Evolutionary conservation across 2,329 filamentous ascomycete species (phyloP).

Genomic region (Paraconiothyrium brasiliense): DNA sequence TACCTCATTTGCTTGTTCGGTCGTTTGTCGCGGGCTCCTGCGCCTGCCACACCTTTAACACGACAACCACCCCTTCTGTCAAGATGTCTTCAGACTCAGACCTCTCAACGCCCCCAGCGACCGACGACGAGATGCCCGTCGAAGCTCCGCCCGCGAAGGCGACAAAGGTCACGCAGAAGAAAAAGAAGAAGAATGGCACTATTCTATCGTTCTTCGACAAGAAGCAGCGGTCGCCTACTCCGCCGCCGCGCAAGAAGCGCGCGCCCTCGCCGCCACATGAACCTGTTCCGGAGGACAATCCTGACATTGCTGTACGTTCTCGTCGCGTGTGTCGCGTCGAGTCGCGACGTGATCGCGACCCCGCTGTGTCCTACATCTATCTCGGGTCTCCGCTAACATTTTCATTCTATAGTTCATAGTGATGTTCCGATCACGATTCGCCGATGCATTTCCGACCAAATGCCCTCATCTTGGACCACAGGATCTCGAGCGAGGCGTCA

Average conservation of each 20-base stretch:
- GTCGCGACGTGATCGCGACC: constrained; percentile 36
- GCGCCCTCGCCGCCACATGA: constrained; percentile 90
- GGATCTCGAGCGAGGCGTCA: constrained; percentile 88
- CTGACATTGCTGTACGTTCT: constrained; percentile 85
- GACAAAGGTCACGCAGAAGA: constrained; percentile 40
- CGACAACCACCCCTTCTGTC: constrained; percentile 34
- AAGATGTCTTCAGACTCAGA: constrained; percentile 64
- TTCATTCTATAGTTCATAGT: constrained; percentile 80
- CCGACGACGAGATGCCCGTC: constrained; percentile 63
- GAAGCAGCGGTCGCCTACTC: constrained; percentile 38
- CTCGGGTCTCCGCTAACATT: constrained; percentile 42
- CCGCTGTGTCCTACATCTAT: constrained; percentile 34
- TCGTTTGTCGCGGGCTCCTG: constrained; percentile 31
- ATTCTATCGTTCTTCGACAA: constrained; percentile 53
- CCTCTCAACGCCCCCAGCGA: constrained; percentile 67
- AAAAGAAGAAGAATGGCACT: constrained; percentile 46
- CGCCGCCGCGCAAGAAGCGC: constrained; percentile 72
- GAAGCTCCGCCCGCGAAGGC: constrained; percentile 35
- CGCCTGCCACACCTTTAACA: constrained; percentile 33
- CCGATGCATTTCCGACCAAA: constrained; percentile 86
- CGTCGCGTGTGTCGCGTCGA: constrained; percentile 50
- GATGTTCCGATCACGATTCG: constrained; percentile 96
- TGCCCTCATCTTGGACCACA: constrained; percentile 91
- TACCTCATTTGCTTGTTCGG: constrained; percentile 46
- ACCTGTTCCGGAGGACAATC: constrained; percentile 87